These are phyloP conservation scores for Sabuloglossum arenarium DNA, from an alignment of 495 filamentous ascomycete genomes.

Conservation along the genomic window DNA sequence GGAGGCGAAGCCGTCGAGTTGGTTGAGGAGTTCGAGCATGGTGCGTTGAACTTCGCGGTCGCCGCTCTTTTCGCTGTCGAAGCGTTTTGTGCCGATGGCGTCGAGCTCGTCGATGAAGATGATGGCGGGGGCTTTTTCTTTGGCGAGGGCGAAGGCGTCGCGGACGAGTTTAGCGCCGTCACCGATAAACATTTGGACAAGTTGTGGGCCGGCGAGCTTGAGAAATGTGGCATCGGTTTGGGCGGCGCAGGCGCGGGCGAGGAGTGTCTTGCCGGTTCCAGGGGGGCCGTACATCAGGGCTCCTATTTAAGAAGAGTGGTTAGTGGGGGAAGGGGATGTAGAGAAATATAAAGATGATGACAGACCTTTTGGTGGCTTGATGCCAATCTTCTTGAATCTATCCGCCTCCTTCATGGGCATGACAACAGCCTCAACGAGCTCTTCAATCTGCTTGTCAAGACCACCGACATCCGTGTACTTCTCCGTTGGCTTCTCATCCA, in stretches of 20 bases:
- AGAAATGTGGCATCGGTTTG: conserved; percentile 98
- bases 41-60: conserved; percentile 97
- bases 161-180: conserved; percentile 96
- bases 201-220: conserved; percentile 91
- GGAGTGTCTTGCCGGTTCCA: conserved; percentile 88
- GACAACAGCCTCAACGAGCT: conserved; percentile 97
- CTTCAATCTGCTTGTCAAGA: conserved; percentile 96
- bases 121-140: conserved; percentile 95
- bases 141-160: conserved; percentile 91
- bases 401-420: conserved; percentile 99
- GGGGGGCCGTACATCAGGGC: conserved; percentile 98
- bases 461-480: conserved; percentile 98
- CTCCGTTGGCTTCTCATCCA: conserved; percentile 98
- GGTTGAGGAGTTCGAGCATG: conserved; percentile 97
- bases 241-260: conserved; percentile 90
- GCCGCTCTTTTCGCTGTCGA: conserved; percentile 96
- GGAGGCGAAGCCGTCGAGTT: conserved; percentile 96
- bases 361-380: conserved; percentile 98
- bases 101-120: conserved; percentile 99
- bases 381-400: conserved; percentile 96
- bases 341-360: neutral
- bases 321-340: neutral
- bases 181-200: conserved; percentile 99
- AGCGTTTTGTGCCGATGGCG: conserved; percentile 93
- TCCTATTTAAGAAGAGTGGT: conserved; percentile 28